A percentile compares a stretch with the other conserved stretches of the same genome.
Conservation (phyloP, 2,329 filamentous ascomycete genomes). For the Canariomyces notabilis region DNA sequence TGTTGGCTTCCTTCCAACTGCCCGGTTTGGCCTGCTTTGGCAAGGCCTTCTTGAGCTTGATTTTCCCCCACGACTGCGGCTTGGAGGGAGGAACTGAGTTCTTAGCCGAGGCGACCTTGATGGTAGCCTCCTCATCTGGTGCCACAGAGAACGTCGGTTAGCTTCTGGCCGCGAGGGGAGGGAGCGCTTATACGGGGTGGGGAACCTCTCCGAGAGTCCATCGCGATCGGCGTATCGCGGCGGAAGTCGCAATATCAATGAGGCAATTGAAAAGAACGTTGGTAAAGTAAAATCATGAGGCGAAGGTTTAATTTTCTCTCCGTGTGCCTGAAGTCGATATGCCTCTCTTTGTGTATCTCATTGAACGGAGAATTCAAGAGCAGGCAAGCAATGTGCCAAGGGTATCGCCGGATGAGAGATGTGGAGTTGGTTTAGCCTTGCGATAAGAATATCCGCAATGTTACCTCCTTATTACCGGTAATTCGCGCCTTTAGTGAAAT, state of each 20-base stretch:
- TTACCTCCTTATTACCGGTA: too few species aligned
- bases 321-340: too few species aligned
- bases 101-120: conserved; percentile 56
- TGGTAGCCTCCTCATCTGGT: conserved; percentile 51
- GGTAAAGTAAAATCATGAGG: not conserved
- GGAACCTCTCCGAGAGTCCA: conserved; percentile 31
- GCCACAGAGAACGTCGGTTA: not conserved
- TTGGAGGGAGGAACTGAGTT: conserved; percentile 38
- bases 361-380: too few species aligned
- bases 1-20: conserved; percentile 65
- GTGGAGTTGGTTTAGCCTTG: too few species aligned
- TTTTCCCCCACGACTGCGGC: conserved; percentile 37
- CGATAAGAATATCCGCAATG: too few species aligned
- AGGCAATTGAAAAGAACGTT: not conserved
- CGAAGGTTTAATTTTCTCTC: too few species aligned
- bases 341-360: too few species aligned
- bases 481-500: too few species aligned
- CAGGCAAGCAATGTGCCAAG: too few species aligned
- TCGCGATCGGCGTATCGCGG: conserved; percentile 18
- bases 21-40: conserved; percentile 62
- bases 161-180: not conserved
- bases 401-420: too few species aligned
- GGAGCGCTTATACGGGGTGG: not conserved
- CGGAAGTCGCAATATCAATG: conserved; percentile 12
- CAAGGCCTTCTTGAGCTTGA: conserved; percentile 59